Percentiles rank a stretch among this genome's conserved stretches.
Evolutionary conservation across 345 rosid genomes (phyloP).

Genomic region (Citrus sp.): DNA sequence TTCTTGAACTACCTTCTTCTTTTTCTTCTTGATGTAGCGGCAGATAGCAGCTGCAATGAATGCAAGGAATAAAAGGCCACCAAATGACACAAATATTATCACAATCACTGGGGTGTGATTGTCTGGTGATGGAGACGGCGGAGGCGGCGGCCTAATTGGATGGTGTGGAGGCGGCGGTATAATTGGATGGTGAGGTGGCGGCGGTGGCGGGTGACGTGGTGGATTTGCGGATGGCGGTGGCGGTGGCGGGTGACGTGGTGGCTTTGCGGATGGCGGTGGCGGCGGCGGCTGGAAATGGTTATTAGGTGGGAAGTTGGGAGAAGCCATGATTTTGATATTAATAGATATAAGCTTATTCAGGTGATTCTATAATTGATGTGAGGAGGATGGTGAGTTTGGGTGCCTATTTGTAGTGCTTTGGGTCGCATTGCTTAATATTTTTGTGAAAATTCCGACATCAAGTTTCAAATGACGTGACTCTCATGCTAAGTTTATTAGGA

Average conservation of each 20-base stretch:
- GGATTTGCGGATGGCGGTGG: conserved; percentile 5
- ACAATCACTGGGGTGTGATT: conserved; percentile 44
- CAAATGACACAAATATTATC: conserved; percentile 52
- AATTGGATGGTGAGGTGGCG: conserved; percentile 5
- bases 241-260: not conserved
- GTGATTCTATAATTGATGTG: conserved; percentile 13
- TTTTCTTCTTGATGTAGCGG: conserved; percentile 47
- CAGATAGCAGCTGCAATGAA: conserved; percentile 42
- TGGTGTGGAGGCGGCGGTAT: conserved; percentile 22
- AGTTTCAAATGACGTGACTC: conserved; percentile 51
- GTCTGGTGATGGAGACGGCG: conserved; percentile 40
- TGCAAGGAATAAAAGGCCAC: conserved; percentile 49
- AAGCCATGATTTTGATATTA: conserved; percentile 31
- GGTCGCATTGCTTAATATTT: not conserved
- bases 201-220: too few relatives aligned
- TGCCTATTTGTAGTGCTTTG: conserved; percentile 43
- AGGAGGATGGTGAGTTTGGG: conserved; percentile 17
- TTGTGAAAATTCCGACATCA: conserved; percentile 16
- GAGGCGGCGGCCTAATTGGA: conserved; percentile 13
- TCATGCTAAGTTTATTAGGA: conserved; percentile 39
- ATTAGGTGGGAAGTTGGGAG: conserved; percentile 32
- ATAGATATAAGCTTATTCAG: not conserved
- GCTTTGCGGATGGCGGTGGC: conserved; percentile 7
- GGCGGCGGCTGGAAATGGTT: conserved; percentile 7
- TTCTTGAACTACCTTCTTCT: conserved; percentile 35